A percentile compares a stretch with the other conserved stretches of the same genome.
phyloP scores from a whole-genome alignment of 148 eudicot species.

The Chenopodium quinoa region DNA sequence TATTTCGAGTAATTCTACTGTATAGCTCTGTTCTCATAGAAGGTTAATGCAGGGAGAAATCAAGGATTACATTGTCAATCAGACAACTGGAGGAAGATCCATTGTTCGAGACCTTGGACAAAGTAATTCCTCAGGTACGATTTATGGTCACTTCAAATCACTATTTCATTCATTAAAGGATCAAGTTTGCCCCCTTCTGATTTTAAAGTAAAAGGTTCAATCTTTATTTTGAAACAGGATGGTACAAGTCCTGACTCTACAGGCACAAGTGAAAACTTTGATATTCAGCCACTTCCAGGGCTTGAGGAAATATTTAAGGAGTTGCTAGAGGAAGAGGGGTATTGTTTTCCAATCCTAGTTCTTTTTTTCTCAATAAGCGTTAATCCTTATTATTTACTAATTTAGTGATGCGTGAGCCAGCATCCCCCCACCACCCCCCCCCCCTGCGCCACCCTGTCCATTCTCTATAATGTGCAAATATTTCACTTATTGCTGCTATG shows the following conservation, averaged over 20 bases:
- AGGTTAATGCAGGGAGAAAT: slow-evolving; percentile 54
- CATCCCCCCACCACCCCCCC: neutral
- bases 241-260: slow-evolving; percentile 41
- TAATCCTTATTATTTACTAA: neutral
- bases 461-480: neutral
- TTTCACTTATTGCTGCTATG: neutral
- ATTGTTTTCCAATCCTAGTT: slow-evolving; percentile 19
- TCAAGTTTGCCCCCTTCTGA: neutral
- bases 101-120: slow-evolving; percentile 82
- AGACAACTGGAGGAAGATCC: slow-evolving; percentile 97
- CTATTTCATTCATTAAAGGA: neutral
- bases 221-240: slow-evolving; percentile 45
- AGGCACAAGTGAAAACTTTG: slow-evolving; percentile 30
- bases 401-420: neutral
- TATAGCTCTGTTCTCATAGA: slow-evolving; percentile 14
- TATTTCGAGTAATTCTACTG: neutral
- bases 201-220: neutral
- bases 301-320: slow-evolving; percentile 68
- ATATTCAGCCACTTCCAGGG: slow-evolving; percentile 88
- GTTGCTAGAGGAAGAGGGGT: slow-evolving; percentile 84
- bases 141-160: slow-evolving; percentile 34
- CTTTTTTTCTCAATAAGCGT: too few species aligned
- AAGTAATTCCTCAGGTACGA: slow-evolving; percentile 89
- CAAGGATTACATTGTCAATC: slow-evolving; percentile 77
- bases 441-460: neutral